Evolutionary conservation across 495 filamentous ascomycete species (phyloP).

Genomic region (Penicillium coprophilum): DNA sequence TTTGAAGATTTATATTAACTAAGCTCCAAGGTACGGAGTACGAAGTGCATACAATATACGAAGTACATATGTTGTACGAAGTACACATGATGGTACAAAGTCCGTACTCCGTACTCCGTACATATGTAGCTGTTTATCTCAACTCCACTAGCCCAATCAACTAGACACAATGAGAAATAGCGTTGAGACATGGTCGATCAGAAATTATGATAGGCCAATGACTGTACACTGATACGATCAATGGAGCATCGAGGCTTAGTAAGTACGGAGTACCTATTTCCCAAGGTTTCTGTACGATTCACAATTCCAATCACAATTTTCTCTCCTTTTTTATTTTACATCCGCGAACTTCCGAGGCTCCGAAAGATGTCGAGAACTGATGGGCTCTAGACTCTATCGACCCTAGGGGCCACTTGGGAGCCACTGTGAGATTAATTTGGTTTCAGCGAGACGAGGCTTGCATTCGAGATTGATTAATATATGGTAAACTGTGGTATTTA

Average conservation of each 20-base stretch:
- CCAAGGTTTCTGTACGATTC: neutral
- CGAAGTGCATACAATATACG: too few species aligned
- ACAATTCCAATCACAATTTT: neutral
- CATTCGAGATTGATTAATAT: neutral
- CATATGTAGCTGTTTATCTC: neutral
- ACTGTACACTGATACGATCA: neutral
- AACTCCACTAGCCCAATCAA: neutral
- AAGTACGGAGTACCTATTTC: neutral
- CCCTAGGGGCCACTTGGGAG: neutral
- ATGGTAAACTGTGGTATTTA: neutral
- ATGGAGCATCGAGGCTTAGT: neutral
- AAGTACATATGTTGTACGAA: too few species aligned
- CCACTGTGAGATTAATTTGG: conserved; percentile 3
- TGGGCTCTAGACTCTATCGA: neutral
- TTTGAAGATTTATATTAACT: neutral
- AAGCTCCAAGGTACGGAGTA: too few species aligned
- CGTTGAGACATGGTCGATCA: neutral
- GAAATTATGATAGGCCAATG: conserved; percentile 8
- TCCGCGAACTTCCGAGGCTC: conserved; percentile 7
- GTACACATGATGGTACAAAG: too few species aligned
- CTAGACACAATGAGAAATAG: neutral
- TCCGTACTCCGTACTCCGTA: too few species aligned
- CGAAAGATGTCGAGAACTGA: neutral
- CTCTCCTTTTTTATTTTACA: neutral
- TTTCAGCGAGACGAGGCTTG: conserved; percentile 3